Percentiles rank a stretch among this genome's conserved stretches.
These are phyloP conservation scores for Trametes polyzona DNA, from an alignment of 1,284 basidiomycete genomes.

Conservation along the genomic window DNA sequence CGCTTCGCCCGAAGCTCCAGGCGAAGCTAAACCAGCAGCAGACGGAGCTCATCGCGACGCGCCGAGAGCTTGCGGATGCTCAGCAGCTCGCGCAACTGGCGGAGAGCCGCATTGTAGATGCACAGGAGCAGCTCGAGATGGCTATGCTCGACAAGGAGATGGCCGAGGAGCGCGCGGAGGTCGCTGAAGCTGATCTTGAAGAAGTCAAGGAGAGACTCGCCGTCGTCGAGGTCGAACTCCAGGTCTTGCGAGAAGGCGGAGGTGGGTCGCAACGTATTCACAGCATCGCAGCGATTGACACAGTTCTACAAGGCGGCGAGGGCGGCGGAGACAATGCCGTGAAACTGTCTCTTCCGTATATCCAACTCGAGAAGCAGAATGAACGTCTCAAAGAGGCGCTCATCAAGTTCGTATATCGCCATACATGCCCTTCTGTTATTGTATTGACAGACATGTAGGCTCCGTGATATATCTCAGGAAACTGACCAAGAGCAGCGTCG, in stretches of 20 bases:
- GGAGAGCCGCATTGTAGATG: slow-evolving; percentile 67
- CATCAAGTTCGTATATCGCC: slow-evolving; percentile 60
- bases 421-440: neutral
- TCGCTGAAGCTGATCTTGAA: slow-evolving; percentile 77
- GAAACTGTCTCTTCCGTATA: slow-evolving; percentile 77
- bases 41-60: slow-evolving; percentile 72
- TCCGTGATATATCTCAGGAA: slow-evolving; percentile 89
- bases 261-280: slow-evolving; percentile 34
- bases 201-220: slow-evolving; percentile 79
- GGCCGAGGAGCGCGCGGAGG: slow-evolving; percentile 92
- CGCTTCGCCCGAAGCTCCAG: slow-evolving; percentile 86
- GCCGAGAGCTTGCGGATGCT: slow-evolving; percentile 69
- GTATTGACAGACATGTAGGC: slow-evolving; percentile 43
- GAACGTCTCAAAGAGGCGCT: slow-evolving; percentile 94
- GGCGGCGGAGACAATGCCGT: slow-evolving; percentile 49
- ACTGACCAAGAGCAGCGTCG: slow-evolving; percentile 85
- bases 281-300: neutral
- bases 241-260: slow-evolving; percentile 67
- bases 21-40: slow-evolving; percentile 84
- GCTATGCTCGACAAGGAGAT: slow-evolving; percentile 95
- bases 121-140: slow-evolving; percentile 93
- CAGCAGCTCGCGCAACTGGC: slow-evolving; percentile 65
- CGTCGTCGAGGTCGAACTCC: slow-evolving; percentile 85
- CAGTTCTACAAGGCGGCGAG: slow-evolving; percentile 33
- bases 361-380: slow-evolving; percentile 97